These are phyloP conservation scores for Panaeolus cyanescens DNA, from an alignment of 768 basidiomycete genomes.

Conservation along the genomic window DNA sequence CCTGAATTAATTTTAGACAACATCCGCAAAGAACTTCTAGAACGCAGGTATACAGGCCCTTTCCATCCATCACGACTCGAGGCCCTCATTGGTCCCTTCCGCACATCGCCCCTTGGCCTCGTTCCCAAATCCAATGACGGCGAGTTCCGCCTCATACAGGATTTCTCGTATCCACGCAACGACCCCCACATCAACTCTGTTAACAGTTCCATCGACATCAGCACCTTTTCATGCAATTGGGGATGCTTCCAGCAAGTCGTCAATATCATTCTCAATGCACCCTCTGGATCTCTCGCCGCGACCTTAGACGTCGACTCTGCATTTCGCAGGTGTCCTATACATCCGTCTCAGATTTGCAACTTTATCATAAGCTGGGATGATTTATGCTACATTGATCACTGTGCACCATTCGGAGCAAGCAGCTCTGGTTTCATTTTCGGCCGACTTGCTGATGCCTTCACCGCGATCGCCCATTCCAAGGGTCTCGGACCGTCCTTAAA, in stretches of 20 bases:
- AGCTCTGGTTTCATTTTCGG: no score
- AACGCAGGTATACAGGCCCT: no score
- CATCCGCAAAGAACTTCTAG: constrained; percentile 30
- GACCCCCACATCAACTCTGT: constrained; percentile 24
- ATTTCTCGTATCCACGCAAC: constrained; percentile 27
- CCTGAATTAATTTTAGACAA: constrained; percentile 30
- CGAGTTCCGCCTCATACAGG: constrained; percentile 31
- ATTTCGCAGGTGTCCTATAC: constrained; percentile 32
- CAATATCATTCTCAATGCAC: no score
- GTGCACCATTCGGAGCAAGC: no score
- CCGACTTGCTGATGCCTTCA: no score
- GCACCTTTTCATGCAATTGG: constrained; percentile 28
- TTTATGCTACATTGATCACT: constrained; percentile 24
- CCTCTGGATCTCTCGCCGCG: constrained; percentile 31
- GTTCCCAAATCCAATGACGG: constrained; percentile 34
- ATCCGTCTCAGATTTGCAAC: constrained; percentile 24
- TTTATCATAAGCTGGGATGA: constrained; percentile 22
- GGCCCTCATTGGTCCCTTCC: constrained; percentile 40
- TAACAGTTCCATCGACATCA: constrained; percentile 29
- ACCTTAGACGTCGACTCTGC: constrained; percentile 40
- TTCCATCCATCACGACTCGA: constrained; percentile 28
- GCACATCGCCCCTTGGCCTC: constrained; percentile 38
- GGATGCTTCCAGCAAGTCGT: constrained; percentile 16
- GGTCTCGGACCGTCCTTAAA: no score
- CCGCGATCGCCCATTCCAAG: no score